Percentiles rank a stretch among this genome's conserved stretches.
phyloP scores from a whole-genome alignment of 1,284 basidiomycete genomes.

The Ustanciosporium gigantosporum region DNA sequence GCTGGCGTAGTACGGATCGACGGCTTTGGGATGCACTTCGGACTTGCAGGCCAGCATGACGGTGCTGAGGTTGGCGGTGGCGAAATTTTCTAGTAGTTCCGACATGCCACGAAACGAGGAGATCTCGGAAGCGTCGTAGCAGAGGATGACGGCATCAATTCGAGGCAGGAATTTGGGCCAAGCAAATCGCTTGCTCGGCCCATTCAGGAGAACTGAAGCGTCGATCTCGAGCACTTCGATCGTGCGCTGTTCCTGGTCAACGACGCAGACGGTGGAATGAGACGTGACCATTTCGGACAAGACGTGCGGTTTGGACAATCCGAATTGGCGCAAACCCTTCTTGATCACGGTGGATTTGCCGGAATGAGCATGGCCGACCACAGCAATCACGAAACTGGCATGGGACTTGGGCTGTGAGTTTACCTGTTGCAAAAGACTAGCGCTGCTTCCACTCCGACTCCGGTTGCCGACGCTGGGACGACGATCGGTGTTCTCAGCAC shows the following conservation, averaged over 20 bases:
- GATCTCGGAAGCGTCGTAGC: conserved; percentile 54
- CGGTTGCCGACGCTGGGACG: conserved; percentile 31
- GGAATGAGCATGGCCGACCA: conserved; percentile 46
- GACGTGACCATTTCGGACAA: conserved; percentile 52
- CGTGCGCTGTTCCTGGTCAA: conserved; percentile 51
- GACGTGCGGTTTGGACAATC: conserved; percentile 48
- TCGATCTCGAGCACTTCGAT: conserved; percentile 57
- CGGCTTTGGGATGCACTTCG: conserved; percentile 48
- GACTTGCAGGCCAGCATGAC: conserved; percentile 59
- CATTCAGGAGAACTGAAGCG: conserved; percentile 48
- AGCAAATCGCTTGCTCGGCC: conserved; percentile 48
- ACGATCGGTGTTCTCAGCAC: conserved; percentile 17
- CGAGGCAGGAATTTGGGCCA: conserved; percentile 54
- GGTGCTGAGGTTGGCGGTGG: conserved; percentile 43
- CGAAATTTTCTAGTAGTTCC: conserved; percentile 53
- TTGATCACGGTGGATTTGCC: conserved; percentile 57
- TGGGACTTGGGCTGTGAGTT: conserved; percentile 47
- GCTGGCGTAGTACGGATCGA: conserved; percentile 56
- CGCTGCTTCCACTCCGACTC: conserved; percentile 50
- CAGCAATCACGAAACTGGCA: conserved; percentile 54
- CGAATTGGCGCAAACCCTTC: conserved; percentile 54
- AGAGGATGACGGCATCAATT: conserved; percentile 55
- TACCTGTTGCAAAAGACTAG: conserved; percentile 51
- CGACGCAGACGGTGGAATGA: conserved; percentile 53
- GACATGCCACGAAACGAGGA: conserved; percentile 55